Base-by-base conservation (phyloP, 495 filamentous ascomycete genomes). In the Aspergillus cristatus region DNA sequence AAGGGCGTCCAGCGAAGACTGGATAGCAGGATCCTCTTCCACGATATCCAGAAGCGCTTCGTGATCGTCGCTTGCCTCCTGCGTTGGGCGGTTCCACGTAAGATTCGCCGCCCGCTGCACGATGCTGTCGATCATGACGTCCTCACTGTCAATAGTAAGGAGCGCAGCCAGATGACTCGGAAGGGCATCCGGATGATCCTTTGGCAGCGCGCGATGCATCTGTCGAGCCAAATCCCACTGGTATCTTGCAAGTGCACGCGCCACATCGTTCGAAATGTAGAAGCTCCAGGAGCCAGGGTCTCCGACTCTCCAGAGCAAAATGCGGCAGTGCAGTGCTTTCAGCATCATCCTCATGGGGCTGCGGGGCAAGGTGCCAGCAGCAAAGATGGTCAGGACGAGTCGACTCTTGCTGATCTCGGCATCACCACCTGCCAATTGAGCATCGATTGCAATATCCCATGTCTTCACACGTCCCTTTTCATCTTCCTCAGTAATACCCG, bases 371-470 rank as follows among this genome's bases (percentile, higher is more conserved):
- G 90, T 95, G 18, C 83, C 83, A 10, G 86, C 88, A 18, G 91
- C 88, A 48, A 95, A 79, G 20, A 94, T 72, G 1, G 90, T 94
- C 24, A 97, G 73, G 0, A 86, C 77, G 18, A 97, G 71, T 38
- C 90, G 77, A 49, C 84, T 86, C 57, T 81, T 87, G 63, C 79
- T 93, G 47, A 97, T 82, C 53, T 94, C 84, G 4, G 79, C 73
- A 62, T 97, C 90, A 24, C 90, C 90, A 24, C 90, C 90, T n/a
- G 86, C 83, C 6, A 97, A 75, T 53, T 96, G 90, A 38, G 90
- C 89, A 60, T 97, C 90, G 34, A 95, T 74, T 22, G 90, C 90
- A 51, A 95, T 95, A 30, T 82, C 75, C 90, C 90, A 97, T 0
- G 88, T 87, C 62, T 93, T 94, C 44, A 93, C 74, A 18, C 90